Conservation (phyloP, 805 yeast species). For the Hanseniaspora nectarophila region DNA sequence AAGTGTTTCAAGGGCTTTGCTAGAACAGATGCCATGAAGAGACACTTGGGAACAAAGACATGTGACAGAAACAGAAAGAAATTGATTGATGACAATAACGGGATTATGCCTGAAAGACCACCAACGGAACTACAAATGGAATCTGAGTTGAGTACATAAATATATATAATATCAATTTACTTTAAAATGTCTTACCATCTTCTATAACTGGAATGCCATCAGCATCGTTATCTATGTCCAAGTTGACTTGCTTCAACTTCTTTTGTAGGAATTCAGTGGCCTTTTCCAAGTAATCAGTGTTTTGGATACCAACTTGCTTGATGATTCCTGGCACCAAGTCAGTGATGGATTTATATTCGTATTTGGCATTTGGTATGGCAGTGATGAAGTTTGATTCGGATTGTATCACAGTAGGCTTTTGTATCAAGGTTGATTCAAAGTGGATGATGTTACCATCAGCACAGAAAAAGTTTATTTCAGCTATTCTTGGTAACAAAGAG, state of each 20-base stretch:
- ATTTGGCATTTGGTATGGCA: constrained; percentile 83
- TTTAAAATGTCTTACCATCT: constrained; percentile 44
- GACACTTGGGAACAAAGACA: constrained; percentile 64
- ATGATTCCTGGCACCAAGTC: constrained; percentile 89
- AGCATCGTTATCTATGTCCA: constrained; percentile 19
- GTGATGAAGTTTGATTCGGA: constrained; percentile 61
- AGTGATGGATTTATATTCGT: constrained; percentile 82
- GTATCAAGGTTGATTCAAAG: constrained; percentile 63
- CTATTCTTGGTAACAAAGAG: constrained; percentile 43
- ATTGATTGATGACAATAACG: constrained; percentile 30
- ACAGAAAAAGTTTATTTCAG: constrained; percentile 95
- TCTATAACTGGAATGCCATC: constrained; percentile 42
- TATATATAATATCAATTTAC: background rate
- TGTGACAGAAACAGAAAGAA: constrained; percentile 61
- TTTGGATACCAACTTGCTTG: constrained; percentile 58
- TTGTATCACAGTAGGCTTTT: constrained; percentile 4
- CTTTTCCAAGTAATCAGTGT: constrained; percentile 36
- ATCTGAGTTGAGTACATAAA: background rate
- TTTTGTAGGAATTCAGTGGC: constrained; percentile 48
- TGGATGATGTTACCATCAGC: constrained; percentile 94
- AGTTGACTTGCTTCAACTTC: background rate
- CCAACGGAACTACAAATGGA: constrained; percentile 13
- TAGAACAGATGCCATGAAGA: constrained; percentile 65
- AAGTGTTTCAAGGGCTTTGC: constrained; percentile 75
- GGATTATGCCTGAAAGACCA: constrained; percentile 23